Conservation (phyloP, 805 yeast genomes). For the Zygoascus ofunaensis region DNA sequence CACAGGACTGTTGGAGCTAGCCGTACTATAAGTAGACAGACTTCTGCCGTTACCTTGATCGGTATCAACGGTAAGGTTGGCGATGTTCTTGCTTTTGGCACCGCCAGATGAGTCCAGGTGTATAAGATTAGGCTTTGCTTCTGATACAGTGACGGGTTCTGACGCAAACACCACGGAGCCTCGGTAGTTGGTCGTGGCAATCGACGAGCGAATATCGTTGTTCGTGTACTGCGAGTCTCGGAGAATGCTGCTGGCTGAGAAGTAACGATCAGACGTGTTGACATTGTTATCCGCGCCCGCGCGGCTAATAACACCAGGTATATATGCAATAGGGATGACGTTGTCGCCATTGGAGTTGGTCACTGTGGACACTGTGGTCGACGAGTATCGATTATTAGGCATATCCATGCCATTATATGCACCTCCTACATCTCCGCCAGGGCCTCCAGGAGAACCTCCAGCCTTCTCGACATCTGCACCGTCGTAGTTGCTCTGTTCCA, state of each 20-base stretch:
- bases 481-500: not conserved
- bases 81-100: not conserved
- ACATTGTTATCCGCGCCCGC: constrained; percentile 13
- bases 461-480: not conserved
- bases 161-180: constrained; percentile 38
- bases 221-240: constrained; percentile 17
- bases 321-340: constrained; percentile 83
- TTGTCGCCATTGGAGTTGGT: constrained; percentile 58
- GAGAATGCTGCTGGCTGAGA: constrained; percentile 21
- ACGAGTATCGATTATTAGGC: not conserved
- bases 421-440: not conserved
- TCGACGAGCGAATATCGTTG: constrained; percentile 27
- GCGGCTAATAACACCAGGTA: constrained; percentile 68
- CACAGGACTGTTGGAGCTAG: constrained; percentile 56
- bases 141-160: constrained; percentile 47
- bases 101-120: constrained; percentile 1
- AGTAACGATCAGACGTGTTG: constrained; percentile 18
- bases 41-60: not conserved
- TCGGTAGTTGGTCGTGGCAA: constrained; percentile 33
- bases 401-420: no score
- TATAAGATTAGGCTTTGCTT: constrained; percentile 67
- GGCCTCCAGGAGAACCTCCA: not conserved
- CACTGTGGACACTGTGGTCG: constrained; percentile 24
- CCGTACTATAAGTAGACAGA: constrained; percentile 9
- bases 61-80: constrained; percentile 3